A percentile compares a stretch with the other conserved stretches of the same genome.
Evolutionary conservation across 805 yeast genomes (phyloP).

Genomic region (Candida glaebosa): DNA sequence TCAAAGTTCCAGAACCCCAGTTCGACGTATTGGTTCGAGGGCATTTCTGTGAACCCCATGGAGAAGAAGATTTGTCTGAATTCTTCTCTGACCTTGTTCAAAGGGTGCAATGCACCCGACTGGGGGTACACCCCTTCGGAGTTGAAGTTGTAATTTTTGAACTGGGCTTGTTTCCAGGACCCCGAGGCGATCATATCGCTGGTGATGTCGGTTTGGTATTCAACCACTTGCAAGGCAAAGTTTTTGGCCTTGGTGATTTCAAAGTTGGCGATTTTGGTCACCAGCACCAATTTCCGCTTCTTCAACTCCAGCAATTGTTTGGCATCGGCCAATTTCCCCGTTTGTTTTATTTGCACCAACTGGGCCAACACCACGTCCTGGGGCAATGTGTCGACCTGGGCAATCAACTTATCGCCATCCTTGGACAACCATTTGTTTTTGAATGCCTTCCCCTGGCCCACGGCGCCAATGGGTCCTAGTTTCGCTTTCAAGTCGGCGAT

Average conservation of each 20-base stretch:
- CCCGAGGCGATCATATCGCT: conserved; percentile 85
- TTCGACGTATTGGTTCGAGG: conserved; percentile 96
- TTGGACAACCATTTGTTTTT: conserved; percentile 95
- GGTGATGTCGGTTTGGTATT: conserved; percentile 90
- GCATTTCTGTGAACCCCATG: conserved; percentile 99
- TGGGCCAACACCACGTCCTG: conserved; percentile 65
- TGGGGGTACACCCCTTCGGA: conserved; percentile 87
- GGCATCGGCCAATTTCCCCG: conserved; percentile 56
- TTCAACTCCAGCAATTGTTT: conserved; percentile 81
- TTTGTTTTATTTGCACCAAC: conserved; percentile 52
- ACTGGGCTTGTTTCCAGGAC: conserved; percentile 75
- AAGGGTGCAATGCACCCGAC: conserved; percentile 94
- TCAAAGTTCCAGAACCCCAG: conserved; percentile 99
- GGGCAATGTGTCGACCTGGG: conserved; percentile 56
- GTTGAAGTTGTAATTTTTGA: conserved; percentile 94
- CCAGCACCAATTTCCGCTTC: conserved; percentile 81
- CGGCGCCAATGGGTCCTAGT: conserved; percentile 79
- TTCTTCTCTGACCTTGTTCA: conserved; percentile 95
- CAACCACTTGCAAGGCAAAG: conserved; percentile 75
- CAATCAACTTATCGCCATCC: conserved; percentile 74
- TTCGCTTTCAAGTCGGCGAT: conserved; percentile 69
- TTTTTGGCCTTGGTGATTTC: conserved; percentile 75
- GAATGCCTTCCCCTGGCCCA: conserved; percentile 97
- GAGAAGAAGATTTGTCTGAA: conserved; percentile 96
- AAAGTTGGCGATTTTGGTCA: conserved; percentile 73